Base-by-base conservation (phyloP, 495 filamentous ascomycete genomes). In the Aspergillus taichungensis region DNA sequence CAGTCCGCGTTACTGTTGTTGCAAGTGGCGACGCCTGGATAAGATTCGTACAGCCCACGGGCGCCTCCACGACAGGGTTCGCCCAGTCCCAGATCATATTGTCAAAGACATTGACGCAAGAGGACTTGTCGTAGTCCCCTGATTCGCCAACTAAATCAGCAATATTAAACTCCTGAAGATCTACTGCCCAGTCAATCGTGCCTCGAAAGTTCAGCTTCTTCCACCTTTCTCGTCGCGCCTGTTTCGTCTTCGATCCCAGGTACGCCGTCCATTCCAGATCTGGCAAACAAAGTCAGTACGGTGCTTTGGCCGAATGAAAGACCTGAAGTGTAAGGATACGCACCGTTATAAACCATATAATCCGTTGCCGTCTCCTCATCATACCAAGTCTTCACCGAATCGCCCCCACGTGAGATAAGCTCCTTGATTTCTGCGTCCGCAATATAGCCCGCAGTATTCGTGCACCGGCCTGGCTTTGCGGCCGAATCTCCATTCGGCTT, bases 141-240 rank as follows among this genome's bases (percentile, higher is more conserved):
- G 33, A 24, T 24, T 24, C 18, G 18, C 18, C 18, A 24, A 24
- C 18, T 4, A 24, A 24, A 24, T 24, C 18, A 24, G 18, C 18
- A 24, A 24, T 24, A 24, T 24, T 43, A 40, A 51, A 57, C 5
- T 34, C n/a, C 32, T 59, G 45, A 13, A 57, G 39, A 31, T 60
- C 56, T 12, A 55, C 47, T 5, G 56, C 56, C 56, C 56, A 60
- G 34, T 60, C 56, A 8, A 50, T 48, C 14, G 55, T 60, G 8
- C 56, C 56, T 12, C 24, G 42, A 33, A 60, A 57, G 47, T 57
- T 54, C 5, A 50, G 28, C 6, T 34, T 27, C 24, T 47, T 49
- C 28, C 34, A 54, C n/a, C 30, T 12, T 11, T 30, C 34, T 5
- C 30, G 32, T 3, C 56, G 50, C 5, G 33, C 32, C 1, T 12